Percentiles rank a stretch among this genome's conserved stretches.
Evolutionary conservation across 345 rosid species (phyloP).

Genomic region (Heritiera littoralis): DNA sequence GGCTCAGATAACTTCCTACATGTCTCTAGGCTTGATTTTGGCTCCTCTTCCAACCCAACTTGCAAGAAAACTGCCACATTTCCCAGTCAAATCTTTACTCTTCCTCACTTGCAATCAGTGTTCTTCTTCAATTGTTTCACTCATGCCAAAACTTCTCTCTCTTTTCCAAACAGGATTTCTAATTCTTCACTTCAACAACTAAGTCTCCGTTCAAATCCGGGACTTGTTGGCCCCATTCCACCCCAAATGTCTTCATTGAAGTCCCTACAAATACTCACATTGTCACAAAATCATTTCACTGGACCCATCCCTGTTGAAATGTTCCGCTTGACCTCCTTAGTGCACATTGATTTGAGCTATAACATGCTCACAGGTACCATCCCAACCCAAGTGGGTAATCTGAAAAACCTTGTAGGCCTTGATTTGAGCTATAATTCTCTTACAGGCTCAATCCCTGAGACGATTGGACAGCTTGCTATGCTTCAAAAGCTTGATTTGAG

Average conservation of each 20-base stretch:
- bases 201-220: constrained; percentile 80
- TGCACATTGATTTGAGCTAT: constrained; percentile 83
- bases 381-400: constrained; percentile 62
- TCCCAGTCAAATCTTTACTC: constrained; percentile 59
- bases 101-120: constrained; percentile 66
- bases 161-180: constrained; percentile 38
- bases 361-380: constrained; percentile 60
- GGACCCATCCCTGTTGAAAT: constrained; percentile 57
- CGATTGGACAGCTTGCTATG: constrained; percentile 61
- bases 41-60: constrained; percentile 65
- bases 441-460: constrained; percentile 53
- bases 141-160: constrained; percentile 51
- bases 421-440: constrained; percentile 80
- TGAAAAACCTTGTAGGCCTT: constrained; percentile 62
- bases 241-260: constrained; percentile 60
- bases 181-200: constrained; percentile 79
- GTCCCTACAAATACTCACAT: constrained; percentile 65
- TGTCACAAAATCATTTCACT: constrained; percentile 71
- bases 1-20: constrained; percentile 63
- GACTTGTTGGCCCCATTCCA: constrained; percentile 74
- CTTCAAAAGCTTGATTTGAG: constrained; percentile 91
- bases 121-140: constrained; percentile 84
- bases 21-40: constrained; percentile 84
- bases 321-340: constrained; percentile 43
- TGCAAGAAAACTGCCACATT: constrained; percentile 64